phyloP scores from a whole-genome alignment of 495 filamentous ascomycete genomes.

The Xylaria intraflava region DNA sequence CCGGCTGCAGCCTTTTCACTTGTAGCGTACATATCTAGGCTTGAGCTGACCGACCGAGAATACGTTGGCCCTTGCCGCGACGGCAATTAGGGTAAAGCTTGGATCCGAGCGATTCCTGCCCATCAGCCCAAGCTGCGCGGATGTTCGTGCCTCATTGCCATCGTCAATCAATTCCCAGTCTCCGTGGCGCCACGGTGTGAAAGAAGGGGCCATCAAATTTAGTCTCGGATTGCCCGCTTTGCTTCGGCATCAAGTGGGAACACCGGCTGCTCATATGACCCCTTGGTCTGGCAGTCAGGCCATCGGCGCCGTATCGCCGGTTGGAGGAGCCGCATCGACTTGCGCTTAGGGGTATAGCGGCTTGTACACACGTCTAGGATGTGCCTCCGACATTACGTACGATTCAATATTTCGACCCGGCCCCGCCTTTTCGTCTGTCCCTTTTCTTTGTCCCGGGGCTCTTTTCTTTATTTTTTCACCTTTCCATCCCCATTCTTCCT shows the following conservation, averaged over 20 bases:
- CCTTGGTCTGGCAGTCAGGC: conserved; percentile 17
- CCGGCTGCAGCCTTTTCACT: conserved; percentile 6
- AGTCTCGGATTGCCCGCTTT: conserved; percentile 18
- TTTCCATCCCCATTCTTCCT: conserved; percentile 16
- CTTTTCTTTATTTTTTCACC: conserved; percentile 11
- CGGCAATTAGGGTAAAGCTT: neutral
- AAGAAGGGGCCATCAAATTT: neutral
- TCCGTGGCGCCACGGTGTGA: neutral
- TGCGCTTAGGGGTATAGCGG: conserved; percentile 64
- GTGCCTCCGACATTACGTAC: conserved; percentile 28
- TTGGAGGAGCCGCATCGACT: conserved; percentile 42
- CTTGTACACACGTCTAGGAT: conserved; percentile 7
- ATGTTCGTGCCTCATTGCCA: neutral
- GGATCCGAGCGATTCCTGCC: neutral
- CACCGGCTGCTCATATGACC: conserved; percentile 25
- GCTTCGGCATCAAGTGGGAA: conserved; percentile 22
- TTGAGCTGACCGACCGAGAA: neutral
- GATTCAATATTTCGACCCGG: conserved; percentile 13
- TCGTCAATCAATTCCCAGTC: neutral
- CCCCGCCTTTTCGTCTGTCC: conserved; percentile 21
- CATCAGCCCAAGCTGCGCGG: neutral
- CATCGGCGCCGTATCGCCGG: conserved; percentile 18
- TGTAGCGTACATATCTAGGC: neutral
- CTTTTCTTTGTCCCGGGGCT: no score
- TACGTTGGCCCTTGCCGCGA: conserved; percentile 2